Conservation (phyloP, 495 filamentous ascomycete genomes). For the Astrothelium macrocarpum region DNA sequence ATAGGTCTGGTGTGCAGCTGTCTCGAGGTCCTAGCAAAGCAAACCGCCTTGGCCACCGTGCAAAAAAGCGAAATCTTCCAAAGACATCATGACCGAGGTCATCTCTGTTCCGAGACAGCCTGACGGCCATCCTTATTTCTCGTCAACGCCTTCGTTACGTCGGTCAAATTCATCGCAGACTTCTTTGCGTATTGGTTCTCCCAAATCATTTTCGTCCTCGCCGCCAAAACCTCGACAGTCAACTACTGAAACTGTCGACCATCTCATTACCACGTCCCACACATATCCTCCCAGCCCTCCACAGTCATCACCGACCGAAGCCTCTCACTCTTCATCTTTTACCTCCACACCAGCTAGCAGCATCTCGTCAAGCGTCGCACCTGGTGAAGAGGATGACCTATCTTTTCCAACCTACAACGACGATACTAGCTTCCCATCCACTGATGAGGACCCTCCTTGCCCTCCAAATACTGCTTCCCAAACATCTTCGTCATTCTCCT, state of each 20-base stretch:
- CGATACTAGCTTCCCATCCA: constrained; percentile 8
- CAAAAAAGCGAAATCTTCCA: not conserved
- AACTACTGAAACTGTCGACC: not conserved
- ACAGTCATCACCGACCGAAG: constrained; percentile 6
- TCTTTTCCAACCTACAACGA: constrained; percentile 14
- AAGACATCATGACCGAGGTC: constrained; percentile 8
- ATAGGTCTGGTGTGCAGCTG: not conserved
- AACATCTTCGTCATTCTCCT: constrained; percentile 6
- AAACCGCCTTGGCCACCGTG: not conserved
- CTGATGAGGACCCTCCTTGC: not conserved
- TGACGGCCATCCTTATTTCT: constrained; percentile 5
- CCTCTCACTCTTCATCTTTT: constrained; percentile 10
- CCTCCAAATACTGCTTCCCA: not conserved
- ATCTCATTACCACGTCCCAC: not conserved
- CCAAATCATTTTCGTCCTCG: not conserved
- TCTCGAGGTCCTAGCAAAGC: not conserved
- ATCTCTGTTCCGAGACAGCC: constrained; percentile 10
- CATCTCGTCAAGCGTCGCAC: not conserved
- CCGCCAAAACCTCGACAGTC: not conserved
- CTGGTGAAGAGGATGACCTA: constrained; percentile 9
- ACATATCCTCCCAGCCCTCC: constrained; percentile 6
- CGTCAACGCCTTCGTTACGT: not conserved
- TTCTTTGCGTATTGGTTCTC: not conserved
- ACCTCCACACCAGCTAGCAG: constrained; percentile 11
- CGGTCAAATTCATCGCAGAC: constrained; percentile 1